These are phyloP conservation scores for Alternaria consortialis DNA, from an alignment of 2,329 filamentous ascomycete species.

Conservation along the genomic window DNA sequence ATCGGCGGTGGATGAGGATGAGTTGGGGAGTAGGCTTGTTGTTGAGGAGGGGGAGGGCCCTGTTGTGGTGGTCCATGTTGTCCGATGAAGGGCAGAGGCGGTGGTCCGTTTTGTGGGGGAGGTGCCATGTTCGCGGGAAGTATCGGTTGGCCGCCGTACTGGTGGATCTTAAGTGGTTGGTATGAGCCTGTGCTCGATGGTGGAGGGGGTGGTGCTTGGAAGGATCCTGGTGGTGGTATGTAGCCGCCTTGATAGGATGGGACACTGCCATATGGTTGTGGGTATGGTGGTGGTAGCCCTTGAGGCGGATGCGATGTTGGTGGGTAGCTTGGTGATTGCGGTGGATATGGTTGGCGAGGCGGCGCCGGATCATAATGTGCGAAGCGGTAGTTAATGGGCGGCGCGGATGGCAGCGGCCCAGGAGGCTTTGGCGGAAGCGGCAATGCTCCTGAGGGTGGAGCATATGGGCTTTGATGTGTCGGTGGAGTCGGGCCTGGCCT, in stretches of 20 bases:
- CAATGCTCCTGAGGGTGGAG: constrained; percentile 30
- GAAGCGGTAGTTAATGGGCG: constrained; percentile 46
- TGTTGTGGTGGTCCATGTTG: constrained; percentile 3
- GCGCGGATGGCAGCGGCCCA: constrained; percentile 34
- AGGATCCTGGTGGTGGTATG: constrained; percentile 44
- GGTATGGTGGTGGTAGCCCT: constrained; percentile 59
- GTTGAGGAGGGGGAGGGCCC: constrained; percentile 7
- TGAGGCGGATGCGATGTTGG: constrained; percentile 29
- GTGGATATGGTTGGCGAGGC: constrained; percentile 32
- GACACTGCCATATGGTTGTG: constrained; percentile 29
- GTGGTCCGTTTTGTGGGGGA: constrained; percentile 24
- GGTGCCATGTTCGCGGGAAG: constrained; percentile 50
- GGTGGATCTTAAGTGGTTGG: constrained; percentile 48
- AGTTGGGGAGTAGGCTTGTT: constrained; percentile 31
- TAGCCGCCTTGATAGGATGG: constrained; percentile 42
- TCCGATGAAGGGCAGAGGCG: constrained; percentile 6
- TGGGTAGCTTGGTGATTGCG: constrained; percentile 34
- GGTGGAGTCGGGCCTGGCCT: constrained; percentile 29
- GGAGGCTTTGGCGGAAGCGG: constrained; percentile 44
- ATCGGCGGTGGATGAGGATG: constrained; percentile 27
- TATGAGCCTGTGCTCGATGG: constrained; percentile 34
- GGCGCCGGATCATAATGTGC: constrained; percentile 49
- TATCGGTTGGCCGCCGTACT: constrained; percentile 53
- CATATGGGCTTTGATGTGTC: constrained; percentile 46
- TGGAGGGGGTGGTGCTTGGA: constrained; percentile 45